These are phyloP conservation scores for Neurospora hispaniola DNA, from an alignment of 495 filamentous ascomycete genomes.

Conservation along the genomic window DNA sequence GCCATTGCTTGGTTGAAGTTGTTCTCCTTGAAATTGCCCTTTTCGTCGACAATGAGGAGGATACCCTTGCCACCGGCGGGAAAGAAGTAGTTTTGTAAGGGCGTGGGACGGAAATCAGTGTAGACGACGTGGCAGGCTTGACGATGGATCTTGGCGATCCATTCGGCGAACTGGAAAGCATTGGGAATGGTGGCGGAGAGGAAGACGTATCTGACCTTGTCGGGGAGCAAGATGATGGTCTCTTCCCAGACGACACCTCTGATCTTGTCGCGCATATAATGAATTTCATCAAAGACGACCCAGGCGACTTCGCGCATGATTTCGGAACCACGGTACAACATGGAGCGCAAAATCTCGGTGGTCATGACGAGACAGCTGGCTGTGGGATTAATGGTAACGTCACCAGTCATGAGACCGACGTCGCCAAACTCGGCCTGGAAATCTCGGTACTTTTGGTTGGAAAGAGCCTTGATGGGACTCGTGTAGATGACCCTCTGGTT, in stretches of 20 bases:
- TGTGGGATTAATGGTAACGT: slow-evolving; percentile 98
- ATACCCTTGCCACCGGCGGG: slow-evolving; percentile 89
- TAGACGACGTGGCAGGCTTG: slow-evolving; percentile 98
- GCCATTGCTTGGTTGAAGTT: slow-evolving; percentile 96
- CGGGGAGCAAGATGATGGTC: slow-evolving; percentile 91
- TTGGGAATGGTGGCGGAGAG: slow-evolving; percentile 98
- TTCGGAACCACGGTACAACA: slow-evolving; percentile 96
- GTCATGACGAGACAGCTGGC: slow-evolving; percentile 98
- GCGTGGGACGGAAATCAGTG: slow-evolving; percentile 93
- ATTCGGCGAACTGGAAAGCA: slow-evolving; percentile 98
- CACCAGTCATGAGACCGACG: slow-evolving; percentile 96
- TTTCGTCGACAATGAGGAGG: slow-evolving; percentile 91
- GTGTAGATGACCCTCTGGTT: slow-evolving; percentile 99
- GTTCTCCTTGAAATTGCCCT: slow-evolving; percentile 85
- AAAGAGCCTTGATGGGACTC: slow-evolving; percentile 95
- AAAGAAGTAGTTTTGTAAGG: slow-evolving; percentile 95
- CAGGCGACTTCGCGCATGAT: slow-evolving; percentile 98
- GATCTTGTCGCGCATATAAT: slow-evolving; percentile 91
- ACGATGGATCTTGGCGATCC: slow-evolving; percentile 93
- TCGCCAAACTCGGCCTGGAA: slow-evolving; percentile 93
- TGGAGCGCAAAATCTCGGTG: slow-evolving; percentile 96
- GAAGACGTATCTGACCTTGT: slow-evolving; percentile 98
- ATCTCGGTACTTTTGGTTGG: slow-evolving; percentile 97
- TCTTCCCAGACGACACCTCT: slow-evolving; percentile 99
- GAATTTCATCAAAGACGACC: slow-evolving; percentile 97